Percentiles rank a stretch among this genome's conserved stretches.
Evolutionary conservation across 768 basidiomycete genomes (phyloP).

Genomic region (Rhizopogon vesiculosus): DNA sequence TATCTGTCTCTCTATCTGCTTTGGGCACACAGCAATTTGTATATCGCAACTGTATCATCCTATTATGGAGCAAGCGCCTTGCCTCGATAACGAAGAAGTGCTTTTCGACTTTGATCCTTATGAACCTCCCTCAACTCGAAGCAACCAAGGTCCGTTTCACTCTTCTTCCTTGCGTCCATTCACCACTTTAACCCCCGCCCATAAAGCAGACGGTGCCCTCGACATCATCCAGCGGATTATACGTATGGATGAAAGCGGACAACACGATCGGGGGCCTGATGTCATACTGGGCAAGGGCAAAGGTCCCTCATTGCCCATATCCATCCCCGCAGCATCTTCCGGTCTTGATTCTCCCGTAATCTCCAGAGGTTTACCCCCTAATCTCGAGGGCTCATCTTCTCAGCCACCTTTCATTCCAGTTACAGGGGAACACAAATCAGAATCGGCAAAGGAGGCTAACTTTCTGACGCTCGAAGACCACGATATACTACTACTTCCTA

Average conservation of each 20-base stretch:
- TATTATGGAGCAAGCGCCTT: conserved; percentile 33
- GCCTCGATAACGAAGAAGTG: conserved; percentile 51
- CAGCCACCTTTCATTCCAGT: neutral
- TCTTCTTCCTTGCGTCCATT: conserved; percentile 6
- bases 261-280: conserved; percentile 19
- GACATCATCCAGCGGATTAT: neutral
- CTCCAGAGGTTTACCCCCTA: conserved; percentile 8
- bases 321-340: conserved; percentile 39
- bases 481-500: neutral
- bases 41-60: conserved; percentile 9
- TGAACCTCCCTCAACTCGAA: conserved; percentile 21
- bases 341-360: conserved; percentile 3
- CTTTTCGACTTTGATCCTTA: conserved; percentile 49
- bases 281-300: conserved; percentile 49
- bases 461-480: neutral
- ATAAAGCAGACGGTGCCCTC: neutral
- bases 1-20: conserved; percentile 14
- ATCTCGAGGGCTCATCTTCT: conserved; percentile 10
- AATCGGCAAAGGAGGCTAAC: neutral
- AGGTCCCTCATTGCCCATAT: conserved; percentile 46
- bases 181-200: conserved; percentile 6
- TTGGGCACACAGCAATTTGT: conserved; percentile 6
- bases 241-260: neutral
- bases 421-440: neutral
- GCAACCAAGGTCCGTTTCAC: neutral